Evolutionary conservation across 257 asterid genomes (phyloP).

Genomic region (Jacaranda mimosifolia): DNA sequence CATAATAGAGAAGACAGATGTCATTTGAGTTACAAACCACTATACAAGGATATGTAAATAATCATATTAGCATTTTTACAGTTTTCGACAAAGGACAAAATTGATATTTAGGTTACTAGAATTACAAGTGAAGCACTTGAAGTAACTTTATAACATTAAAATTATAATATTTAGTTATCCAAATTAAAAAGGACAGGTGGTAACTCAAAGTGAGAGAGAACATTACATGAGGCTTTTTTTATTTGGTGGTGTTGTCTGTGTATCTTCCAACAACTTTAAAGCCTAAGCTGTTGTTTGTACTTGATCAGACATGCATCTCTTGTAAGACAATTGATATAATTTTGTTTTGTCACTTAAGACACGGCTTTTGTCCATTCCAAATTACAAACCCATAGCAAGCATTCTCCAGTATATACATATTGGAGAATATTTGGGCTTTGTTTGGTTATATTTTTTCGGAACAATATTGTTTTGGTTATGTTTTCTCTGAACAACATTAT

Average conservation of each 20-base stretch:
- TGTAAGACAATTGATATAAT: not conserved
- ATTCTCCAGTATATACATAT: too few species aligned
- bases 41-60: too few species aligned
- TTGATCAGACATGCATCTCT: not conserved
- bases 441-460: too few species aligned
- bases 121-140: too few species aligned
- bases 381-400: not conserved
- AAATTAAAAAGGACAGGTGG: not conserved
- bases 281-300: not conserved
- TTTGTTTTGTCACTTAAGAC: not conserved
- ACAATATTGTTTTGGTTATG: too few species aligned
- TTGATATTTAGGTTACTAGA: too few species aligned
- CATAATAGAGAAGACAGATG: too few species aligned
- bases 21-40: too few species aligned
- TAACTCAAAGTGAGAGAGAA: not conserved
- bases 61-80: too few species aligned
- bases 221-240: not conserved
- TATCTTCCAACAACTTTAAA: constrained; percentile 13
- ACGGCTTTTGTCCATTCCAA: not conserved
- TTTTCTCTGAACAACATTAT: too few species aligned
- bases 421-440: too few species aligned
- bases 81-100: not conserved
- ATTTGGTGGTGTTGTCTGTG: not conserved
- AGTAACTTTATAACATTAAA: too few species aligned
- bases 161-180: not conserved